Conservation (phyloP, 345 rosid species). For the Gossypioides kirkii region DNA sequence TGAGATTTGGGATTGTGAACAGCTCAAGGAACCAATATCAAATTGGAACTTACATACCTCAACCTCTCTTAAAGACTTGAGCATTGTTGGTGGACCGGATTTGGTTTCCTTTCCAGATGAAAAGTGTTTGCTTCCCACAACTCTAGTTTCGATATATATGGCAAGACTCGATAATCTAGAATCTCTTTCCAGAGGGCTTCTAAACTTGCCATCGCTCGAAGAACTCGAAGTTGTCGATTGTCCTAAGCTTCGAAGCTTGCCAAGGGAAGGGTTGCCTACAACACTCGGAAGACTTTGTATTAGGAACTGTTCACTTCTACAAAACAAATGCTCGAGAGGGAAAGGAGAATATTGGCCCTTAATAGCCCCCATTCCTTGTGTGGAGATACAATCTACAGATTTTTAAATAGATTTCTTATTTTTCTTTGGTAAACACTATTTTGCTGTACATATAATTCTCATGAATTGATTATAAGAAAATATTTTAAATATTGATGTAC, state of each 20-base stretch:
- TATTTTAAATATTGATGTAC: not conserved
- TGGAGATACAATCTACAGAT: slow-evolving; percentile 2
- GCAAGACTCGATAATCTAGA: not conserved
- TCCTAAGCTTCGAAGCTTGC: slow-evolving; percentile 16
- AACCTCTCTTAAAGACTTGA: slow-evolving; percentile 13
- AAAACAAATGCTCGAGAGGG: slow-evolving; percentile 1
- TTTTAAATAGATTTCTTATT: not conserved
- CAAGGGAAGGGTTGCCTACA: slow-evolving; percentile 14
- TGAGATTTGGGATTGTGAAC: slow-evolving; percentile 11
- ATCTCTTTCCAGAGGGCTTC: slow-evolving; percentile 14
- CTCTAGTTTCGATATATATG: not conserved
- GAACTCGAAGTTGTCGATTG: slow-evolving; percentile 15
- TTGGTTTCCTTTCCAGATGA: slow-evolving; percentile 7
- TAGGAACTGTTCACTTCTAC: slow-evolving; percentile 12
- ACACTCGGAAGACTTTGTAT: slow-evolving; percentile 18
- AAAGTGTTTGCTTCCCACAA: slow-evolving; percentile 13
- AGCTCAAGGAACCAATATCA: slow-evolving; percentile 11
- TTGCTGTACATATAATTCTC: not conserved
- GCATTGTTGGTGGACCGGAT: slow-evolving; percentile 10
- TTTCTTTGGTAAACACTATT: not conserved
- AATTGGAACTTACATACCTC: slow-evolving; percentile 19
- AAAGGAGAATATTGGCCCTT: slow-evolving; percentile 20
- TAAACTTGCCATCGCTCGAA: slow-evolving; percentile 14
- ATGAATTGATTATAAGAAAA: not conserved
- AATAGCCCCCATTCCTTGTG: slow-evolving; percentile 17